Percentiles rank a stretch among this genome's conserved stretches.
phyloP scores from a whole-genome alignment of 768 basidiomycete genomes.

The Harrya chromipes region DNA sequence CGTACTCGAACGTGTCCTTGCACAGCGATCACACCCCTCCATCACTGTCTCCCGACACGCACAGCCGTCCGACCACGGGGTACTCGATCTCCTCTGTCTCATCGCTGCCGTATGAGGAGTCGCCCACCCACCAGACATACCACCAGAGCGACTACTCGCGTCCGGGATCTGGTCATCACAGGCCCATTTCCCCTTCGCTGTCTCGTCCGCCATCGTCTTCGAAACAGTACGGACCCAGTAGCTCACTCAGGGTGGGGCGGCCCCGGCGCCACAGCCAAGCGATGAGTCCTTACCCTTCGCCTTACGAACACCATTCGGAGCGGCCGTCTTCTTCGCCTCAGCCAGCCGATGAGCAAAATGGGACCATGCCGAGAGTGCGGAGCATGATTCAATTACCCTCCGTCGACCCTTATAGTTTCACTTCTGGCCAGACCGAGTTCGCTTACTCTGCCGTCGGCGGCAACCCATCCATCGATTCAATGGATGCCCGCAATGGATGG shows the following conservation, averaged over 20 bases:
- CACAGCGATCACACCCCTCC: conserved; percentile 68
- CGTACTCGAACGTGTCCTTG: conserved; percentile 70
- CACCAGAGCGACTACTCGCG: conserved; percentile 62
- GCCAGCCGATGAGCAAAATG: conserved; percentile 48
- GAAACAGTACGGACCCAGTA: conserved; percentile 45
- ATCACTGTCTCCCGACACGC: conserved; percentile 65
- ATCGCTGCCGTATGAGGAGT: conserved; percentile 69
- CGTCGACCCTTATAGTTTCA: conserved; percentile 66
- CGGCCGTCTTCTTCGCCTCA: conserved; percentile 73
- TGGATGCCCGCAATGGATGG: conserved; percentile 45
- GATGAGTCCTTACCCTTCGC: conserved; percentile 82
- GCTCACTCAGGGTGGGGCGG: conserved; percentile 66
- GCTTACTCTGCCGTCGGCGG: conserved; percentile 68
- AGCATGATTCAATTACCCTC: conserved; percentile 83
- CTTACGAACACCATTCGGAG: conserved; percentile 68
- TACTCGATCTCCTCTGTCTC: conserved; percentile 85
- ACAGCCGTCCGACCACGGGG: conserved; percentile 77
- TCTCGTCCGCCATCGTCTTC: conserved; percentile 70
- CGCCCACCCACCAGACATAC: conserved; percentile 34
- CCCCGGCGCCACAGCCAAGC: conserved; percentile 81
- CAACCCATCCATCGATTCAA: conserved; percentile 35
- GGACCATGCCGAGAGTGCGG: conserved; percentile 65
- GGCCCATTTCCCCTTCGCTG: conserved; percentile 58
- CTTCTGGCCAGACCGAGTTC: conserved; percentile 70
- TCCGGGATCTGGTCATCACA: conserved; percentile 71